Evolutionary conservation across 139 green algal genomes (phyloP), one percentile per base, ranked within the genome.

Genomic region (Tetradesmus lagerheimii): DNA sequence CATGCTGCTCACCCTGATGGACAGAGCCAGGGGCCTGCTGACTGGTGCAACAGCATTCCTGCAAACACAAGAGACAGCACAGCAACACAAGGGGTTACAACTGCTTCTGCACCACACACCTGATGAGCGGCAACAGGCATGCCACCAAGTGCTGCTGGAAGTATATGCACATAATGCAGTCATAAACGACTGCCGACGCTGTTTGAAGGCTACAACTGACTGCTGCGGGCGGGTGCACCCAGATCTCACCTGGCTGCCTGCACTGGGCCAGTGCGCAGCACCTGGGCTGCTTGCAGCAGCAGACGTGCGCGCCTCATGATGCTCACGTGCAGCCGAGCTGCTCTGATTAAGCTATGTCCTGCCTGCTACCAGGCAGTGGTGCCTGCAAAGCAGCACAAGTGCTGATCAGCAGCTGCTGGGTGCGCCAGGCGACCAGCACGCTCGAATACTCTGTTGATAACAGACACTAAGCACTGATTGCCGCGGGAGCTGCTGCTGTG

Each of bases 1-100:
- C 37, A n/a, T 86, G 80, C 47, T 64, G 37, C 81, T 77, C 34
- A 87, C 81, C 50, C 81, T 87, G 53, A 67, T 57, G 35, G 81
- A 20, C 14, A 50, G 34, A 20, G 53, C 53, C 81, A 87, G 16
- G 38, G 53, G 50, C 62, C 81, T 78, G 67, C 67, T 87, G 6
- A 23, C 53, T 34, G 81, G 81, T 50, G 81, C 50, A 78, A 78
- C 67, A 39, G 67, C 67, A 78, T 38, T 78, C 67, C 67, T 78
- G 67, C 67, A 41, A 78, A n/a, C 31, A 31, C 20, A 71, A 71
- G n/a, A n/a, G n/a, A n/a, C n/a, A n/a, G n/a, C n/a, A n/a, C n/a
- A n/a, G n/a, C 57, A 71, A 4, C 23, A 71, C 57, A n/a, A 71
- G 23, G 20, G 57, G 57, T n/a, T 71, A 31, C 57, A 71, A 31